phyloP scores from a whole-genome alignment of 352 stramenopile genomes.

The Phytophthora sp. region DNA sequence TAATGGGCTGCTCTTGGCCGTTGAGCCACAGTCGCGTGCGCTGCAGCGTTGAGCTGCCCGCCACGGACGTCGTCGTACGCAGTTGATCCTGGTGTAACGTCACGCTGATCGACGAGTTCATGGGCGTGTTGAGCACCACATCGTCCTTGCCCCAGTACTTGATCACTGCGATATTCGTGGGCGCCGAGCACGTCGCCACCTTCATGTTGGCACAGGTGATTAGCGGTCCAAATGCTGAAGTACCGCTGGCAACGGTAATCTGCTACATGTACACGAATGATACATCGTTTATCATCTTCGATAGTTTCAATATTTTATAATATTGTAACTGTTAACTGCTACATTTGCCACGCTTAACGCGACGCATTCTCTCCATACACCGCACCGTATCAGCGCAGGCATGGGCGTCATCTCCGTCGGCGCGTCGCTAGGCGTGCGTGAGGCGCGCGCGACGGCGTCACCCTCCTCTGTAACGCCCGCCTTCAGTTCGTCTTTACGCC shows the following conservation, averaged over 20 bases:
- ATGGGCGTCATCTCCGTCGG: slow-evolving; percentile 87
- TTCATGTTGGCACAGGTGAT: slow-evolving; percentile 31
- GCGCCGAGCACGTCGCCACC: slow-evolving; percentile 90
- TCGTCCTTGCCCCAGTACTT: slow-evolving; percentile 99
- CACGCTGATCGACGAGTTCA: slow-evolving; percentile 97
- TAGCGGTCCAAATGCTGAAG: slow-evolving; percentile 14
- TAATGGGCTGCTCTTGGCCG: slow-evolving; percentile 83
- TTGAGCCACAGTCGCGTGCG: slow-evolving; percentile 97
- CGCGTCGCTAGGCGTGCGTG: slow-evolving; percentile 73
- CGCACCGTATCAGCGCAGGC: background rate
- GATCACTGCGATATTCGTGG: slow-evolving; percentile 98
- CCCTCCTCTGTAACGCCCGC: background rate
- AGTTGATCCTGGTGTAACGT: slow-evolving; percentile 96
- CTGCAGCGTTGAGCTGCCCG: slow-evolving; percentile 61
- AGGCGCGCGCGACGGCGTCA: slow-evolving; percentile 21
- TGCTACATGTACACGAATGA: background rate
- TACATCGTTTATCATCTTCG: background rate
- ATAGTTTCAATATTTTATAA: background rate
- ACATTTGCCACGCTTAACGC: too few species aligned
- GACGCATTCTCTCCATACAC: slow-evolving; percentile 13
- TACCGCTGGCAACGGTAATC: background rate
- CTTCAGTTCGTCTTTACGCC: slow-evolving; percentile 2
- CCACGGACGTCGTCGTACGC: slow-evolving; percentile 94
- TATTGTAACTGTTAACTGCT: too few species aligned
- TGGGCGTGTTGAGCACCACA: slow-evolving; percentile 93